Evolutionary conservation across 2,329 filamentous ascomycete species (phyloP).

Genomic region (Didymella pomorum): DNA sequence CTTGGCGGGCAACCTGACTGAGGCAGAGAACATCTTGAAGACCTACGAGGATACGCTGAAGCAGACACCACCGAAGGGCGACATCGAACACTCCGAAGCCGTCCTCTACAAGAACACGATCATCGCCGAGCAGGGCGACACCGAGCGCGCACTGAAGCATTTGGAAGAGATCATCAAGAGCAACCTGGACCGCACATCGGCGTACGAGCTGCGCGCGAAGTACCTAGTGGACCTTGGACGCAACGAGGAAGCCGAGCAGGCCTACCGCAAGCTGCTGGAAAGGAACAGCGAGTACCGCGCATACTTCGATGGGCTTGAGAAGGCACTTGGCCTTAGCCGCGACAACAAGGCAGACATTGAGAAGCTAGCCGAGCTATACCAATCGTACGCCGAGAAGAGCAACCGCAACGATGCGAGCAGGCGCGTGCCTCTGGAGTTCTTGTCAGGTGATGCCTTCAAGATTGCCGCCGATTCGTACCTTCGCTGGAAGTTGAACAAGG

Average conservation of each 20-base stretch:
- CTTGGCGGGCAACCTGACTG: slow-evolving; percentile 80
- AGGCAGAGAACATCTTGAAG: slow-evolving; percentile 89
- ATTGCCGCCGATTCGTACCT: slow-evolving; percentile 81
- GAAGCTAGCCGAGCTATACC: slow-evolving; percentile 78
- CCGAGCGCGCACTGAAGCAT: slow-evolving; percentile 84
- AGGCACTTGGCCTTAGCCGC: slow-evolving; percentile 69
- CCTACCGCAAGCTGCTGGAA: slow-evolving; percentile 81
- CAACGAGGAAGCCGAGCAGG: slow-evolving; percentile 80
- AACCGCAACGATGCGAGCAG: slow-evolving; percentile 85
- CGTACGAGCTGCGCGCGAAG: slow-evolving; percentile 84
- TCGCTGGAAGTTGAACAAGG: slow-evolving; percentile 84
- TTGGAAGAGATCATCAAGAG: slow-evolving; percentile 78
- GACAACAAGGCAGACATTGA: slow-evolving; percentile 71
- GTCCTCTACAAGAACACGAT: slow-evolving; percentile 94
- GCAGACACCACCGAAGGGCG: slow-evolving; percentile 74
- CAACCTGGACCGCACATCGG: slow-evolving; percentile 82
- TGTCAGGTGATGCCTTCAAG: slow-evolving; percentile 81
- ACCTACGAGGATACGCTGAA: slow-evolving; percentile 96
- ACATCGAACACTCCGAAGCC: slow-evolving; percentile 93
- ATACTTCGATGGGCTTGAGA: slow-evolving; percentile 83
- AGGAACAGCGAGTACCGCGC: slow-evolving; percentile 86
- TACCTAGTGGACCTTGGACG: slow-evolving; percentile 81
- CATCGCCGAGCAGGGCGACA: slow-evolving; percentile 88
- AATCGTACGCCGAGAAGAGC: slow-evolving; percentile 81
- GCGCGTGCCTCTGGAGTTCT: slow-evolving; percentile 87